These are phyloP conservation scores for Phragmites australis DNA, from an alignment of 176 grass and related monocot genomes.

Conservation along the genomic window DNA sequence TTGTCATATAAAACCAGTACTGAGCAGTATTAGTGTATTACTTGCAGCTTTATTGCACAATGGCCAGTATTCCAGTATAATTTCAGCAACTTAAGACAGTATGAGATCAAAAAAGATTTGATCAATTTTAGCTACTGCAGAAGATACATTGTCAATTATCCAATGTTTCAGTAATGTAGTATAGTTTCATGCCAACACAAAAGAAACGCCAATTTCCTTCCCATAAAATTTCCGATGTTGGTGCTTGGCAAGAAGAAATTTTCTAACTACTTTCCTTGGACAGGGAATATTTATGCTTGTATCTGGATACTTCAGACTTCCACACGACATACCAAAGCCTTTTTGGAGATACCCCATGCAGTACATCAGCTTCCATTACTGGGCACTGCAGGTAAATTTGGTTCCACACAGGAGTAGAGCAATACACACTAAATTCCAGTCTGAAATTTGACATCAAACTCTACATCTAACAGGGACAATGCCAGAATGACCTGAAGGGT, in stretches of 20 bases:
- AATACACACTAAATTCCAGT: not conserved
- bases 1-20: conserved; percentile 11
- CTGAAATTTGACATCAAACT: conserved; percentile 35
- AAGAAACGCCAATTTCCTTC: not conserved
- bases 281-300: conserved; percentile 99
- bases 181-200: not conserved
- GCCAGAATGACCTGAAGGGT: conserved; percentile 88
- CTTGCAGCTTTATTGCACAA: not conserved
- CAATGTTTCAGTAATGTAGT: not conserved
- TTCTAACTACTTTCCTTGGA: conserved; percentile 29
- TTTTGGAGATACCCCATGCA: conserved; percentile 99
- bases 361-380: conserved; percentile 98
- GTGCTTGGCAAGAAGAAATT: not conserved
- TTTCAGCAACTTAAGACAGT: not conserved
- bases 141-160: not conserved
- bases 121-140: not conserved
- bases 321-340: conserved; percentile 87
- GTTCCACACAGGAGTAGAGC: not conserved
- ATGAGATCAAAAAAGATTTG: not conserved
- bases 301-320: conserved; percentile 95
- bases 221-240: not conserved
- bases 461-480: conserved; percentile 64
- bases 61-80: conserved; percentile 2
- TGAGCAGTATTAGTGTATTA: not conserved
- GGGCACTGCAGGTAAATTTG: conserved; percentile 87